These are phyloP conservation scores for Neoascochyta sp. DNA, from an alignment of 2,329 filamentous ascomycete genomes.

Conservation along the genomic window DNA sequence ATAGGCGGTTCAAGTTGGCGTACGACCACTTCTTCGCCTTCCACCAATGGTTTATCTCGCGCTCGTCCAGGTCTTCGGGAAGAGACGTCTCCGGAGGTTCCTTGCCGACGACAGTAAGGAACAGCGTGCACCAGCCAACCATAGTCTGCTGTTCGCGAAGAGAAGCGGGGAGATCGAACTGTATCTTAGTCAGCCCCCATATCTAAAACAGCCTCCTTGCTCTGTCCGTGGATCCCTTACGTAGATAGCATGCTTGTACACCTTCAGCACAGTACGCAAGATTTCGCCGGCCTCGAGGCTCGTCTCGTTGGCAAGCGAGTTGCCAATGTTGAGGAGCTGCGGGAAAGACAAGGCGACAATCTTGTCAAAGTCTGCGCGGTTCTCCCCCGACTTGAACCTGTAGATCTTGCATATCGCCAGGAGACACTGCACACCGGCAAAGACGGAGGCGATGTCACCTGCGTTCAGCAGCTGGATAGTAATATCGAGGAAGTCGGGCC, in stretches of 20 bases:
- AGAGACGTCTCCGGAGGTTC: conserved; percentile 74
- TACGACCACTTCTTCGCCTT: conserved; percentile 99
- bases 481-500: conserved; percentile 92
- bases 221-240: conserved; percentile 51
- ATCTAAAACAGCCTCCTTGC: conserved; percentile 14
- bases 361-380: conserved; percentile 83
- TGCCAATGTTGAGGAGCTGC: conserved; percentile 79
- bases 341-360: conserved; percentile 92
- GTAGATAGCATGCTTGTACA: conserved; percentile 98
- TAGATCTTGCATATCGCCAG: conserved; percentile 94
- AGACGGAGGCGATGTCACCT: conserved; percentile 80
- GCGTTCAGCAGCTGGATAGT: conserved; percentile 84
- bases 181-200: conserved; percentile 27
- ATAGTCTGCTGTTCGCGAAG: conserved; percentile 78
- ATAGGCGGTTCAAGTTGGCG: conserved; percentile 93
- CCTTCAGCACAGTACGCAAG: conserved; percentile 90
- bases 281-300: conserved; percentile 95
- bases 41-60: conserved; percentile 97
- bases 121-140: conserved; percentile 93
- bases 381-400: conserved; percentile 83
- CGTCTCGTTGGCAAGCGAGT: conserved; percentile 82
- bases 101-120: conserved; percentile 86
- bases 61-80: conserved; percentile 73
- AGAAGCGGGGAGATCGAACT: conserved; percentile 81
- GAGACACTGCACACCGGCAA: conserved; percentile 89